These are phyloP conservation scores for Agrocybe pediades DNA, from an alignment of 768 basidiomycete genomes.

Conservation along the genomic window DNA sequence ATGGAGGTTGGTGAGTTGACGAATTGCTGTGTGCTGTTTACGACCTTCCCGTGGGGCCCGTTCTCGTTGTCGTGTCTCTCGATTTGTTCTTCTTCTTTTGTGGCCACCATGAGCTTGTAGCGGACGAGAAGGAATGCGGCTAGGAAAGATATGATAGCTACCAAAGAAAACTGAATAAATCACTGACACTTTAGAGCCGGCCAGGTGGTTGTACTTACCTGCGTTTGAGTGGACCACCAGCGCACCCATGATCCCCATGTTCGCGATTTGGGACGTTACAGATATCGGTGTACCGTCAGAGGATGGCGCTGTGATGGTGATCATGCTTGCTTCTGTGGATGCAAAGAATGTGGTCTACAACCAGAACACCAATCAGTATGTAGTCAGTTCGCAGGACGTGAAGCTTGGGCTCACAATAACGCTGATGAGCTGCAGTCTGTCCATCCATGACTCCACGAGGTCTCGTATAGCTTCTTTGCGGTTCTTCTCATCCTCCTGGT, in stretches of 20 bases:
- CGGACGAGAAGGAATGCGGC: conserved; percentile 57
- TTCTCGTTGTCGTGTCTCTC: too few species aligned
- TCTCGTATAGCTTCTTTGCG: conserved; percentile 42
- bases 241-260: conserved; percentile 51
- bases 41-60: too few species aligned
- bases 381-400: not conserved
- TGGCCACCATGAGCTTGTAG: conserved; percentile 57
- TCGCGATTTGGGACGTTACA: conserved; percentile 34
- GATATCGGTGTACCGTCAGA: conserved; percentile 9
- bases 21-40: not conserved
- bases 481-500: conserved; percentile 43
- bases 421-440: conserved; percentile 60
- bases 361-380: not conserved
- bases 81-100: conserved; percentile 43
- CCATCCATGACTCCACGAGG: conserved; percentile 63
- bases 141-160: conserved; percentile 45
- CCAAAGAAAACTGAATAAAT: not conserved
- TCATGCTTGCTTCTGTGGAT: conserved; percentile 54
- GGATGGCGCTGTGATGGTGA: conserved; percentile 42
- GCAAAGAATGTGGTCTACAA: conserved; percentile 64
- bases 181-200: not conserved
- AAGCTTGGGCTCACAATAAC: conserved; percentile 46
- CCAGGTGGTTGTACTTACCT: conserved; percentile 39
- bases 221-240: conserved; percentile 49
- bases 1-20: conserved; percentile 5